A percentile compares a stretch with the other conserved stretches of the same genome.
These are phyloP conservation scores for Petunia hybrid DNA, from an alignment of 305 asterid genomes.

Conservation along the genomic window DNA sequence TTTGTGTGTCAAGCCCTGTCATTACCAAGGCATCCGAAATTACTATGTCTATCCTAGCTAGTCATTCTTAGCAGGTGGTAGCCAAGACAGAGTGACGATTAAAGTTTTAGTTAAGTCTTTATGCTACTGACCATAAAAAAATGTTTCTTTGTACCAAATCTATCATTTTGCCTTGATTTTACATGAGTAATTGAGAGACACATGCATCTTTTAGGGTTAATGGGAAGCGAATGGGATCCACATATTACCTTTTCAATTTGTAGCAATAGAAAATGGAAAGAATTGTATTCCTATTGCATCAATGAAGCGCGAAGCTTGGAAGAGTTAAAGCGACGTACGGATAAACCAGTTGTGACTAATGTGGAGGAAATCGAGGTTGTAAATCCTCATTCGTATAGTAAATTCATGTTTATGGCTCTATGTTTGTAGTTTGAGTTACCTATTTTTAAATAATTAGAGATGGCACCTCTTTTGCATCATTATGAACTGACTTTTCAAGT, in stretches of 20 bases:
- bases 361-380: background rate
- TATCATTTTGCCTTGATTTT: background rate
- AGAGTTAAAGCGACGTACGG: background rate
- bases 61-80: too few relatives aligned
- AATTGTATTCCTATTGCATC: background rate
- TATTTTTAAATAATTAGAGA: background rate
- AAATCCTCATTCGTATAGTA: background rate
- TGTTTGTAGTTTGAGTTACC: background rate
- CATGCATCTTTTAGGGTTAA: conserved; percentile 3
- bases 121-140: background rate
- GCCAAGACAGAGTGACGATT: background rate
- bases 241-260: background rate
- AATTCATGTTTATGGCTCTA: background rate
- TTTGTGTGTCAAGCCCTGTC: too few relatives aligned
- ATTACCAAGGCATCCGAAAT: too few relatives aligned
- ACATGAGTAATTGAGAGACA: background rate
- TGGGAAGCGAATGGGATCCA: background rate
- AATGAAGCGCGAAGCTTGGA: background rate
- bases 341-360: background rate
- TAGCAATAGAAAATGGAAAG: background rate
- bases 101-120: background rate
- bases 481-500: background rate
- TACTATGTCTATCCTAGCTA: too few relatives aligned
- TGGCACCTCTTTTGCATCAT: background rate
- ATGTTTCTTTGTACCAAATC: background rate